Evolutionary conservation across 768 basidiomycete genomes (phyloP).

Genomic region (Termitomyces sp.): DNA sequence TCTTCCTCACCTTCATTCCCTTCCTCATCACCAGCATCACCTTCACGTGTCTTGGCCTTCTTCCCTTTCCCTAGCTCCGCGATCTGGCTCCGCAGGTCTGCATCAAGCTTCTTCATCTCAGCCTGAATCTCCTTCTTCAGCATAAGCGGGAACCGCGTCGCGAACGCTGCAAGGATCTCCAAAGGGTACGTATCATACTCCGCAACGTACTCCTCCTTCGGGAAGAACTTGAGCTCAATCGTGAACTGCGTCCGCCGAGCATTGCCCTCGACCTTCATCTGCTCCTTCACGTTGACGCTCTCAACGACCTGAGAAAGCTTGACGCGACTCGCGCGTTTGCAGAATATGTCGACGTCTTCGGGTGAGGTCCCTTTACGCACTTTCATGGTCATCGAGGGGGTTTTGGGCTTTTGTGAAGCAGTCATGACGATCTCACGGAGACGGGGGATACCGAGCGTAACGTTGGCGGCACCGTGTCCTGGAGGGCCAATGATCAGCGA

Average conservation of each 20-base stretch:
- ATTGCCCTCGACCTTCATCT: slow-evolving; percentile 59
- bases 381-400: slow-evolving; percentile 92
- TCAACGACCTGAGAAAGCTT: slow-evolving; percentile 88
- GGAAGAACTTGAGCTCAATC: slow-evolving; percentile 82
- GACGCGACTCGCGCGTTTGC: slow-evolving; percentile 84
- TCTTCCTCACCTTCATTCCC: slow-evolving; percentile 45
- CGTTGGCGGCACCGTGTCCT: slow-evolving; percentile 99
- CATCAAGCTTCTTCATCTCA: slow-evolving; percentile 84
- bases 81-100: slow-evolving; percentile 75
- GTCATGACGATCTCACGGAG: slow-evolving; percentile 99
- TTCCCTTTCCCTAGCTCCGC: slow-evolving; percentile 83
- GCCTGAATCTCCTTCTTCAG: slow-evolving; percentile 82
- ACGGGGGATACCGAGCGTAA: slow-evolving; percentile 98
- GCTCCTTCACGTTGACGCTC: slow-evolving; percentile 76
- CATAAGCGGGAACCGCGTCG: slow-evolving; percentile 68
- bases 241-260: slow-evolving; percentile 77
- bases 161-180: slow-evolving; percentile 74
- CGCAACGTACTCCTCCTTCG: slow-evolving; percentile 72
- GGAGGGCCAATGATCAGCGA: slow-evolving; percentile 2
- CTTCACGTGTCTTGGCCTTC: slow-evolving; percentile 39
- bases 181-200: slow-evolving; percentile 76
- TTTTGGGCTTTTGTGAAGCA: slow-evolving; percentile 92
- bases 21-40: slow-evolving; percentile 52
- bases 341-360: slow-evolving; percentile 68
- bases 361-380: slow-evolving; percentile 50